phyloP scores from a whole-genome alignment of 371 early-diverging fungal genomes.

The Cokeromyces recurvatus region DNA sequence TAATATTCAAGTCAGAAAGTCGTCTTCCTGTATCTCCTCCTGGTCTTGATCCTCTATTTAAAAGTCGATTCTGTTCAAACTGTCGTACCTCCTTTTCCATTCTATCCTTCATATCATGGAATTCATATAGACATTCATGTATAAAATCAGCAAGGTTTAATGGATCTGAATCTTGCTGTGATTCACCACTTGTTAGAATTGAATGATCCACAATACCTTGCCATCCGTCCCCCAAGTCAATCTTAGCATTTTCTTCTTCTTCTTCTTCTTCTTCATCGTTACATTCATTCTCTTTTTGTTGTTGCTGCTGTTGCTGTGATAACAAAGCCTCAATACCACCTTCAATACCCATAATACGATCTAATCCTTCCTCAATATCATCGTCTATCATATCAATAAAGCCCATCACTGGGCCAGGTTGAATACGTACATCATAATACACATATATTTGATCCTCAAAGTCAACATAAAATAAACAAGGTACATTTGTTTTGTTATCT shows the following conservation, averaged over 20 bases:
- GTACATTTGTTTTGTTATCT: constrained; percentile 64
- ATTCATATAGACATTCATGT: constrained; percentile 26
- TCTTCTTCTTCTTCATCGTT: too few species aligned
- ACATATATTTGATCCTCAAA: constrained; percentile 81
- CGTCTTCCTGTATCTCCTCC: constrained; percentile 27
- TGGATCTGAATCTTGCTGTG: too few species aligned
- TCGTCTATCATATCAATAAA: constrained; percentile 45
- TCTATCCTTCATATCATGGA: constrained; percentile 38
- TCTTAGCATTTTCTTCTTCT: constrained; percentile 13
- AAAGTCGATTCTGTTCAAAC: constrained; percentile 31
- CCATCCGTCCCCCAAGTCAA: constrained; percentile 49
- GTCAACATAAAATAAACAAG: constrained; percentile 78
- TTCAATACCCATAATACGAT: constrained; percentile 36
- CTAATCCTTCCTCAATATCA: constrained; percentile 42
- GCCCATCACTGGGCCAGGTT: constrained; percentile 40
- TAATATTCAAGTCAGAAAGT: constrained; percentile 43
- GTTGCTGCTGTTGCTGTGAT: background rate
- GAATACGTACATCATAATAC: constrained; percentile 65
- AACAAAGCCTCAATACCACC: constrained; percentile 23
- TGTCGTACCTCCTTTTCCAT: constrained; percentile 29
- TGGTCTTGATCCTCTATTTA: constrained; percentile 17
- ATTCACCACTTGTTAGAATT: too few species aligned
- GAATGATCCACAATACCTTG: constrained; percentile 18
- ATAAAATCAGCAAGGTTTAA: constrained; percentile 25
- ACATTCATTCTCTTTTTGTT: background rate